These are phyloP conservation scores for Penicillium desertorum DNA, from an alignment of 495 filamentous ascomycete species.

Conservation along the genomic window DNA sequence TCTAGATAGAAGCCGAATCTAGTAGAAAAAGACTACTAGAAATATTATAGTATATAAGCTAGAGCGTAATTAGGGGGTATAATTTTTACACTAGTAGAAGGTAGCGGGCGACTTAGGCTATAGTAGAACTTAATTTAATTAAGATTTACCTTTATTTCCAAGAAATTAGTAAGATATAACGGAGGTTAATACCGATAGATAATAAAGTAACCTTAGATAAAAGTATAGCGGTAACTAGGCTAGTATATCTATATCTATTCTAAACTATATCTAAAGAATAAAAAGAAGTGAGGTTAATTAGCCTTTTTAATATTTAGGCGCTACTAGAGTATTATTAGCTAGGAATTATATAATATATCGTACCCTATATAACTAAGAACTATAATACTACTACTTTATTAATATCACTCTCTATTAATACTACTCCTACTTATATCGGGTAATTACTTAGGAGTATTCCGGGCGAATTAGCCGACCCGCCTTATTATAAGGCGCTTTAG, in stretches of 20 bases:
- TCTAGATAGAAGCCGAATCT: conserved; percentile 9
- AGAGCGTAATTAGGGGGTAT: neutral
- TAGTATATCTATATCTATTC: conserved; percentile 9
- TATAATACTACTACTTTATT: neutral
- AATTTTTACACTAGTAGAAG: conserved; percentile 7
- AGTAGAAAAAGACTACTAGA: conserved; percentile 7
- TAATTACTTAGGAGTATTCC: neutral
- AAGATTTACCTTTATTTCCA: conserved; percentile 12
- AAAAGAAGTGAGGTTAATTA: neutral
- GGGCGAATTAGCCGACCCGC: conserved; percentile 5
- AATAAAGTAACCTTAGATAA: conserved; percentile 3
- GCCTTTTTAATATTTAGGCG: conserved; percentile 7
- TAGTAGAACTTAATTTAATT: conserved; percentile 13
- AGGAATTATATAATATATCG: conserved; percentile 13
- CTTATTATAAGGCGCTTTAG: conserved; percentile 5
- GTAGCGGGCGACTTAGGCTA: conserved; percentile 8
- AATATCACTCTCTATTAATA: no score
- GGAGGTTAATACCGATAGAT: conserved; percentile 2
- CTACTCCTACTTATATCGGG: conserved; percentile 6
- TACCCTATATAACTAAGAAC: conserved; percentile 5
- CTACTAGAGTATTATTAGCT: conserved; percentile 3
- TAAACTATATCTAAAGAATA: conserved; percentile 2
- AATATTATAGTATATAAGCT: conserved; percentile 6
- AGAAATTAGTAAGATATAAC: conserved; percentile 8
- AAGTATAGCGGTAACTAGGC: conserved; percentile 5